These are phyloP conservation scores for Mycena vulgaris DNA, from an alignment of 768 basidiomycete genomes.

Conservation along the genomic window DNA sequence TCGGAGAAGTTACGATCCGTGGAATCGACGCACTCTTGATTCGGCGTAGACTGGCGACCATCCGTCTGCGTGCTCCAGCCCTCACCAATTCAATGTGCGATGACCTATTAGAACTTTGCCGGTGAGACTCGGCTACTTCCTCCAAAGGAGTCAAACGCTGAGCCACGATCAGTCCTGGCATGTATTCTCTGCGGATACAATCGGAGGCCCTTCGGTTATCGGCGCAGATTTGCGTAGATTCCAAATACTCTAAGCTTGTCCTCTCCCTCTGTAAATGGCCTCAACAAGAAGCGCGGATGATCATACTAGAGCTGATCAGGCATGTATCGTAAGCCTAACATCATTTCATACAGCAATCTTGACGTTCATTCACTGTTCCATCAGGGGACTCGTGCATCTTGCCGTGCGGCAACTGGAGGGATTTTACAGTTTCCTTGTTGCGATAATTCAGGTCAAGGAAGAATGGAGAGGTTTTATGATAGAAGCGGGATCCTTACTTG, in stretches of 20 bases:
- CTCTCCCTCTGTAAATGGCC: constrained; percentile 14
- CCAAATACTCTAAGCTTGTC: neutral
- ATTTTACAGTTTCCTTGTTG: neutral
- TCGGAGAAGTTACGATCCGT: constrained; percentile 41
- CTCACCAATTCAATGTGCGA: constrained; percentile 6
- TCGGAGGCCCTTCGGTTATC: constrained; percentile 4
- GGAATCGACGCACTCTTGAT: constrained; percentile 36
- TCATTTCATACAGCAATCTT: neutral
- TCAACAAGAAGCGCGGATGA: constrained; percentile 10
- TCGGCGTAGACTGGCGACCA: constrained; percentile 34
- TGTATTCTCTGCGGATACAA: constrained; percentile 11
- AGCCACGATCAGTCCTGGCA: neutral
- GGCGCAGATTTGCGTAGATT: neutral
- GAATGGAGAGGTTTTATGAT: constrained; percentile 4
- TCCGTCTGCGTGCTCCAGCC: neutral
- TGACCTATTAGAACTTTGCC: constrained; percentile 24
- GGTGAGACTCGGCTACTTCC: neutral
- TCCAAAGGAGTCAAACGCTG: neutral
- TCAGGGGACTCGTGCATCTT: neutral
- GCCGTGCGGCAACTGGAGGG: neutral
- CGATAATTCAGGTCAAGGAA: constrained; percentile 15
- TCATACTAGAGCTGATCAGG: constrained; percentile 1
- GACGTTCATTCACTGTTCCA: neutral
- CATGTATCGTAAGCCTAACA: neutral
- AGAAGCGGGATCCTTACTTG: constrained; percentile 10